phyloP scores from a whole-genome alignment of 805 yeast genomes.

The Monosporozyma solicola region DNA sequence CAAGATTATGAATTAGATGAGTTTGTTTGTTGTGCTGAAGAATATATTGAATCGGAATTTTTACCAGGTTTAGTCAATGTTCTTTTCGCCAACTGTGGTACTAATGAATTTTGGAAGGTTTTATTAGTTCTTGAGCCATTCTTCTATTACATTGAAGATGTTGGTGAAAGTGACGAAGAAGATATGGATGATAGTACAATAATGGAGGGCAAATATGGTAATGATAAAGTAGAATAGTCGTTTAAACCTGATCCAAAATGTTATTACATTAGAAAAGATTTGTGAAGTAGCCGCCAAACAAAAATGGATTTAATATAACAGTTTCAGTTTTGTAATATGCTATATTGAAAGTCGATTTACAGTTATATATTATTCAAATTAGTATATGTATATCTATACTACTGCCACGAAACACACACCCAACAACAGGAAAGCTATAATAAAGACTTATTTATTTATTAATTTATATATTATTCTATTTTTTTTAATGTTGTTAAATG shows the following conservation, averaged over 20 bases:
- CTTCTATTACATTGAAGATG: slow-evolving; percentile 30
- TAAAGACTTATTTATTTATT: neutral
- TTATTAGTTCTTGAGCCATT: slow-evolving; percentile 31
- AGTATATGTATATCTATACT: neutral
- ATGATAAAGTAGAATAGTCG: slow-evolving; percentile 6
- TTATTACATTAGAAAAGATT: slow-evolving; percentile 29
- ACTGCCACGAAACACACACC: neutral
- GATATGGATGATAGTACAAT: slow-evolving; percentile 7
- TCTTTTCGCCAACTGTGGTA: slow-evolving; percentile 24
- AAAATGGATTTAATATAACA: slow-evolving; percentile 22
- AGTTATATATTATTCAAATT: neutral
- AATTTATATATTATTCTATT: neutral
- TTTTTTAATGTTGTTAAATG: neutral
- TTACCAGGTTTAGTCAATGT: slow-evolving; percentile 28
- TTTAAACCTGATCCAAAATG: slow-evolving; percentile 29
- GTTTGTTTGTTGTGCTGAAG: slow-evolving; percentile 32
- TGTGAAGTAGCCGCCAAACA: slow-evolving; percentile 32
- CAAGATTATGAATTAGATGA: slow-evolving; percentile 31
- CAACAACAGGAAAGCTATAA: neutral
- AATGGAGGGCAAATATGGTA: neutral
- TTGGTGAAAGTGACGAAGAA: slow-evolving; percentile 20
- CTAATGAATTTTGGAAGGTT: slow-evolving; percentile 27
- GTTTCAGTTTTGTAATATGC: neutral
- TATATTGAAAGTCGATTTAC: neutral
- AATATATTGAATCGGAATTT: slow-evolving; percentile 29